Base-by-base conservation (phyloP, 148 eudicot species). In the Amaranthus palmeri region DNA sequence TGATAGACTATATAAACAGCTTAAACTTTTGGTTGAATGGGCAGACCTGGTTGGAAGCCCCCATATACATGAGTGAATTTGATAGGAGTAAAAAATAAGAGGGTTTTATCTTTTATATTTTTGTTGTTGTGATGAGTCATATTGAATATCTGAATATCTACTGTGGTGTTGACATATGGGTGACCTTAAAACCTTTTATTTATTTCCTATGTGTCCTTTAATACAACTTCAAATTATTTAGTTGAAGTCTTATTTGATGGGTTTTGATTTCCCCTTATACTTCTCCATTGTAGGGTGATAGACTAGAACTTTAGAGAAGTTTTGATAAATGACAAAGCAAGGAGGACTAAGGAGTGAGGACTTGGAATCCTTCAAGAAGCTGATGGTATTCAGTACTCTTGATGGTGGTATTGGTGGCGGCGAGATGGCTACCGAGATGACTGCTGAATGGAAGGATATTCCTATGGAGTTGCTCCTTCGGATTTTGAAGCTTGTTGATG, bases 391-490 rank as follows among this genome's bases (percentile, higher is more conserved):
- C 47, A 73, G 72, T 61, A 73, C 77, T n/a, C 69, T 59, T 61
- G 79, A 72, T 61, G 72, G 66, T 50, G 68, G 61, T 60, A 73
- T 65, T 12, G 71, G 69, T 58, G 81, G 61, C 47, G 51, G 66
- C 9, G 83, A 77, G 68, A 78, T 81, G 79, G 78, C 68, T 9
- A 77, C 71, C 60, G 81, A 79, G 58, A 72, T 78, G 75, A 81
- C 74, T 51, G 76, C 80, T 0, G 82, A 89, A 58, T 95, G 98
- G 98, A 91, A 89, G 50, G 96, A 95, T 75, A 84, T 91, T 7
- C 98, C 98, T 0, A 84, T 87, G 91, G 98, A 95, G 84, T 89
- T 91, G 53, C 81, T 95, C 72, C 66, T 95, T 78, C 71, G 96
- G 69, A 91, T 95, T 58, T 70, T 89, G 7, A 85, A 85, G 0